Percentiles rank a stretch among this genome's conserved stretches.
Evolutionary conservation across 768 basidiomycete genomes (phyloP).

Genomic region (Leccinum barrowsii): DNA sequence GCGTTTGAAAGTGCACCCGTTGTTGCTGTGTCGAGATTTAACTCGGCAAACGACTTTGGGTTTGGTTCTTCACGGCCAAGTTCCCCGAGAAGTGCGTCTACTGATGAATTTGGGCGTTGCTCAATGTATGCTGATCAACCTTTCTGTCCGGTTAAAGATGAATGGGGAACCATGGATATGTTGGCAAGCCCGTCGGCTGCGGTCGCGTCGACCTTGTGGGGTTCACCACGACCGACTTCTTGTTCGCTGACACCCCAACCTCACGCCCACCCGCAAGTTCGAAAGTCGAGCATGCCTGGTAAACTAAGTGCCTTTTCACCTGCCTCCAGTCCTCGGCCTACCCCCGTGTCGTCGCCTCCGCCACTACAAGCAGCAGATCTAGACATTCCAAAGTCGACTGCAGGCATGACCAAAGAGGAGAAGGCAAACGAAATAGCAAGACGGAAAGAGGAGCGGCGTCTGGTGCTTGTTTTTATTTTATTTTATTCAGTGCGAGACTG

Average conservation of each 20-base stretch:
- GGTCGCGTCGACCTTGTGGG: constrained; percentile 11
- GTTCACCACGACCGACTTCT: constrained; percentile 14
- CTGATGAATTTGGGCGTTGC: background rate
- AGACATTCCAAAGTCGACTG: constrained; percentile 30
- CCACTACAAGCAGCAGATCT: constrained; percentile 7
- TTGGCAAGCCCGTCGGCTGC: constrained; percentile 2
- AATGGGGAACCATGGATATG: constrained; percentile 22
- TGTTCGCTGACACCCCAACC: constrained; percentile 23
- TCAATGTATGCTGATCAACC: background rate
- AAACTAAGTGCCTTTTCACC: constrained; percentile 10
- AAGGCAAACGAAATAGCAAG: constrained; percentile 91
- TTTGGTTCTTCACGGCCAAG: constrained; percentile 18
- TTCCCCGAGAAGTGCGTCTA: constrained; percentile 12
- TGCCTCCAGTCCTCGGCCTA: constrained; percentile 19
- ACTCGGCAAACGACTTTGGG: constrained; percentile 24
- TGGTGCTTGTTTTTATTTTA: constrained; percentile 44
- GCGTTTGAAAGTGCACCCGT: constrained; percentile 66
- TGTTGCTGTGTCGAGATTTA: constrained; percentile 24
- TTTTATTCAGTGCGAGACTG: background rate
- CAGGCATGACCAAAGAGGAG: constrained; percentile 78
- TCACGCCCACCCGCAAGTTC: constrained; percentile 3
- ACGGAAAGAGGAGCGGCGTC: constrained; percentile 88
- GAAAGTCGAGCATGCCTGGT: background rate
- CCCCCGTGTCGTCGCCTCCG: constrained; percentile 25
- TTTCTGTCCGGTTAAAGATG: constrained; percentile 8